phyloP scores from a whole-genome alignment of 495 filamentous ascomycete species.

The Friedmanniomyces simplex region DNA sequence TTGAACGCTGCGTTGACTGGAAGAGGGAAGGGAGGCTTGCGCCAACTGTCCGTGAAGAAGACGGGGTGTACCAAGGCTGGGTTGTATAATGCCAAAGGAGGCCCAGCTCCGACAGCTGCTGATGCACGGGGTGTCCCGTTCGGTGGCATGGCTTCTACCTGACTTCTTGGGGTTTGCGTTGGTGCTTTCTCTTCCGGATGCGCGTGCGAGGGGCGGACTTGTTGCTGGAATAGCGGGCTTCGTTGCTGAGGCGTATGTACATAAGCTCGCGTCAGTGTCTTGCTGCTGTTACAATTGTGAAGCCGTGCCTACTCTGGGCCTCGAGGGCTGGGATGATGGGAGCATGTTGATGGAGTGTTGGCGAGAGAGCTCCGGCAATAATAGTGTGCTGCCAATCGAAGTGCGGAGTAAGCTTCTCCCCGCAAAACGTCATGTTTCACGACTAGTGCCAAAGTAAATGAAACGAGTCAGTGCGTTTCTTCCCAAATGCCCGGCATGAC shows the following conservation, averaged over 20 bases:
- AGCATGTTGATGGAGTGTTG: slow-evolving; percentile 18
- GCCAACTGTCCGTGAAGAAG: slow-evolving; percentile 30
- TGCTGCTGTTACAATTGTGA: neutral
- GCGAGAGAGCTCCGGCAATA: too few relatives aligned
- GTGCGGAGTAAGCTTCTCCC: too few relatives aligned
- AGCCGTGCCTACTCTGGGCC: slow-evolving; percentile 25
- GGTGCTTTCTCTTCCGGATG: slow-evolving; percentile 2
- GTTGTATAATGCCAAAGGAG: slow-evolving; percentile 22
- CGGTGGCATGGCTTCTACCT: slow-evolving; percentile 33
- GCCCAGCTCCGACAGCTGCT: neutral
- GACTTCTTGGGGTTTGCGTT: slow-evolving; percentile 9
- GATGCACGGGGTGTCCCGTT: neutral
- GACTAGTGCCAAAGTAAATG: neutral
- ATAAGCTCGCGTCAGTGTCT: slow-evolving; percentile 2
- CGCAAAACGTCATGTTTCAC: neutral
- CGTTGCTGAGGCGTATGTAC: slow-evolving; percentile 5
- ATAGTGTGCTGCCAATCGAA: too few relatives aligned
- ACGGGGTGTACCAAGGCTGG: slow-evolving; percentile 32
- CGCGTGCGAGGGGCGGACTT: slow-evolving; percentile 20
- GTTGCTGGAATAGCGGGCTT: slow-evolving; percentile 20
- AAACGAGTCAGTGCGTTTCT: neutral
- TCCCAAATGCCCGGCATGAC: neutral
- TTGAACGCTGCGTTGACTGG: slow-evolving; percentile 11
- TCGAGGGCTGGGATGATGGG: slow-evolving; percentile 26
- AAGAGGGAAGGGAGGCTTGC: slow-evolving; percentile 31